Evolutionary conservation across 2,329 filamentous ascomycete species (phyloP).

Genomic region (Dactylellina sp.): DNA sequence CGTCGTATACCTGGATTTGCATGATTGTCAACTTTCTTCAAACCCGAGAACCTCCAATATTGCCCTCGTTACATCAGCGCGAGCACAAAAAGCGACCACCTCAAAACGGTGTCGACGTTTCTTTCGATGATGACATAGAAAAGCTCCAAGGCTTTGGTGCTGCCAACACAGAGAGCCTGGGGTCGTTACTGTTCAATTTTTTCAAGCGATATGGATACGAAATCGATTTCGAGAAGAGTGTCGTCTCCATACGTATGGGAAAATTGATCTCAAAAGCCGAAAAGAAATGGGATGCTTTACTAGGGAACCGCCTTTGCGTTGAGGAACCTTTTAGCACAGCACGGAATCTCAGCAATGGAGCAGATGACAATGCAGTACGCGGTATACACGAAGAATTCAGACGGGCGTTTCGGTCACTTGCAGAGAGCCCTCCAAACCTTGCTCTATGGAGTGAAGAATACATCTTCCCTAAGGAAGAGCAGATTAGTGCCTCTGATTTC

Average conservation of each 20-base stretch:
- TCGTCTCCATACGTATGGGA: constrained; percentile 86
- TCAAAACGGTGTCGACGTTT: constrained; percentile 75
- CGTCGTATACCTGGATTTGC: constrained; percentile 99
- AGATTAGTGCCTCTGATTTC: constrained; percentile 53
- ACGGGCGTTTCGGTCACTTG: constrained; percentile 84
- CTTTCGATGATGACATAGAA: constrained; percentile 87
- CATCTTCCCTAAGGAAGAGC: constrained; percentile 84
- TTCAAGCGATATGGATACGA: constrained; percentile 96
- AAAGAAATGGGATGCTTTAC: constrained; percentile 85
- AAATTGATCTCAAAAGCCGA: constrained; percentile 81
- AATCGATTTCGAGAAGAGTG: constrained; percentile 85
- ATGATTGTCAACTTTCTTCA: constrained; percentile 97
- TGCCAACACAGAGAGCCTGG: constrained; percentile 83
- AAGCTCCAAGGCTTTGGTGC: constrained; percentile 79
- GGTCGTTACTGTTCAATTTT: constrained; percentile 91
- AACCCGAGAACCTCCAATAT: constrained; percentile 81
- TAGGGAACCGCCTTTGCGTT: constrained; percentile 88
- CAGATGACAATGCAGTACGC: constrained; percentile 91
- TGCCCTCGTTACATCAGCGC: constrained; percentile 85
- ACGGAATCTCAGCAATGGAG: constrained; percentile 94
- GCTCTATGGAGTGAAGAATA: constrained; percentile 88
- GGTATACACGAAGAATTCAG: constrained; percentile 91
- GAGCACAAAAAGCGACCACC: constrained; percentile 72
- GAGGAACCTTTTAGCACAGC: constrained; percentile 94
- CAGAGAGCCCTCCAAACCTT: constrained; percentile 75